Percentiles rank a stretch among this genome's conserved stretches.
Evolutionary conservation across 2,329 filamentous ascomycete species (phyloP).

Genomic region (Trichoderma citrinoviride): DNA sequence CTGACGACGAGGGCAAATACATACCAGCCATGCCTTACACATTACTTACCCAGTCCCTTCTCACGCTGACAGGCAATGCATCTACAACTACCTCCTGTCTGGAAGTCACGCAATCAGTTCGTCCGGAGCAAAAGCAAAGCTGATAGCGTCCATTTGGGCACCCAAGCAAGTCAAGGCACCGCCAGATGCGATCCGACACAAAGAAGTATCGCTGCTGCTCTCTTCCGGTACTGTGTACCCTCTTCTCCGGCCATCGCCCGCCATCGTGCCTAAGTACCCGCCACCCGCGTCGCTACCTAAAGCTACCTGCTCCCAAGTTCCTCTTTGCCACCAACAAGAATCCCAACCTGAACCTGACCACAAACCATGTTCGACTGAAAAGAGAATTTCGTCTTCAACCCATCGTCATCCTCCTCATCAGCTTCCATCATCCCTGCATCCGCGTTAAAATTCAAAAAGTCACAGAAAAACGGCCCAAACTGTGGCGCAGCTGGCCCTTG

Average conservation of each 20-base stretch:
- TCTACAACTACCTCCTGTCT: too few relatives aligned
- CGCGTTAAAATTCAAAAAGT: neutral
- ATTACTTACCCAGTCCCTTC: neutral
- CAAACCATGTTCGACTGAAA: too few relatives aligned
- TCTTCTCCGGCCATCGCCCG: neutral
- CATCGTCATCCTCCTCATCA: neutral
- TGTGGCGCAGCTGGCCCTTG: conserved; percentile 8
- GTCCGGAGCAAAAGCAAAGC: too few relatives aligned
- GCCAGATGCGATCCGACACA: neutral
- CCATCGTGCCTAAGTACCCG: neutral
- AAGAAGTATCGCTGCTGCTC: neutral
- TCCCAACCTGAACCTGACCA: neutral
- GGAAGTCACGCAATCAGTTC: too few relatives aligned
- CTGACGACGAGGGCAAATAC: neutral
- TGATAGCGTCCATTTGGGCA: neutral
- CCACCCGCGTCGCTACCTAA: conserved; percentile 1
- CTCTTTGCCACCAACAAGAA: too few relatives aligned
- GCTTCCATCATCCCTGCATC: neutral
- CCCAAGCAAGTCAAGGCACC: too few relatives aligned
- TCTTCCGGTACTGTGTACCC: neutral
- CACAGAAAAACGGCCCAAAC: neutral
- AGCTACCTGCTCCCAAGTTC: neutral
- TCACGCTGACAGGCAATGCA: too few relatives aligned
- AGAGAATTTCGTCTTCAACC: too few relatives aligned
- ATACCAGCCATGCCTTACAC: too few relatives aligned